These are phyloP conservation scores for Shiraia sp. DNA, from an alignment of 2,329 filamentous ascomycete genomes.

Conservation along the genomic window DNA sequence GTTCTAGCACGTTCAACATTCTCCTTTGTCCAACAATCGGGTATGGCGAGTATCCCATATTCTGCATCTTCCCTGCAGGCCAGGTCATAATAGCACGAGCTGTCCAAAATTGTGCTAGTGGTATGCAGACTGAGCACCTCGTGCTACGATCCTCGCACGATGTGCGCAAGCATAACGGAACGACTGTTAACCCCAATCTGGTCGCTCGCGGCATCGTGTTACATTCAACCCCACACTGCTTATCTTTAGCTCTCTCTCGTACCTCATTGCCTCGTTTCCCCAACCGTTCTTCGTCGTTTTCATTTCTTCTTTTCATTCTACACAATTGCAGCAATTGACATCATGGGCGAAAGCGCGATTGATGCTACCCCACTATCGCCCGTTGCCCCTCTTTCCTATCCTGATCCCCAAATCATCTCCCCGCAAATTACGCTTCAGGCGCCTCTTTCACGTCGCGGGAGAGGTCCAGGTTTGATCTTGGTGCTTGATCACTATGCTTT, in stretches of 20 bases:
- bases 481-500: constrained; percentile 44
- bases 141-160: constrained; percentile 7
- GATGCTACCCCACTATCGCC: constrained; percentile 13
- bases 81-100: constrained; percentile 7
- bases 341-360: constrained; percentile 13
- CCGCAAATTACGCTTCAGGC: constrained; percentile 44
- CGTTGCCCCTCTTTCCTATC: constrained; percentile 18
- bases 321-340: not conserved
- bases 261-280: not conserved
- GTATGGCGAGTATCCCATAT: not conserved
- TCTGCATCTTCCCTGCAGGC: not conserved
- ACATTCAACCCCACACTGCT: constrained; percentile 8
- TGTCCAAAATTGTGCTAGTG: constrained; percentile 1
- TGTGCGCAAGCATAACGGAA: not conserved
- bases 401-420: constrained; percentile 24
- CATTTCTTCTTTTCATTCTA: not conserved
- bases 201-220: constrained; percentile 1
- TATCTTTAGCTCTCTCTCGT: constrained; percentile 1
- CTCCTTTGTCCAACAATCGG: no score
- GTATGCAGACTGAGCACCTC: constrained; percentile 2
- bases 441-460: constrained; percentile 55
- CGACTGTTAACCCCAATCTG: not conserved
- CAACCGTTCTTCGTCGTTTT: not conserved
- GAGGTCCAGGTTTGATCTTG: constrained; percentile 55
- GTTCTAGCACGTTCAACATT: no score